A percentile compares a stretch with the other conserved stretches of the same genome.
phyloP scores from a whole-genome alignment of 1,284 basidiomycete genomes.

The Tetrapyrgos nigripes region DNA sequence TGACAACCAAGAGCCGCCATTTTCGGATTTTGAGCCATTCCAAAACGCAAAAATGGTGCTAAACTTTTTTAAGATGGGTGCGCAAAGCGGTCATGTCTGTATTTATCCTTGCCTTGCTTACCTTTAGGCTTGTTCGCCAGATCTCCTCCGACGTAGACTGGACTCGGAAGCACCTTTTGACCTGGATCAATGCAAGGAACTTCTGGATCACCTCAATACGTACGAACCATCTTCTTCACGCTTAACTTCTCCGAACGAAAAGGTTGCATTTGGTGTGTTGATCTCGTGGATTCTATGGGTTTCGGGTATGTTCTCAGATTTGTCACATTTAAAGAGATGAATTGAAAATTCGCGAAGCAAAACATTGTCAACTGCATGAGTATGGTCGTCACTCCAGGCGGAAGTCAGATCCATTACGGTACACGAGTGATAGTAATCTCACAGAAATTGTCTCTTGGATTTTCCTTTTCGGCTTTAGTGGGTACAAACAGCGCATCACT shows the following conservation, averaged over 20 bases:
- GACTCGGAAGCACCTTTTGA: not conserved
- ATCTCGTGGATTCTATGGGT: not conserved
- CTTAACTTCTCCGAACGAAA: not conserved
- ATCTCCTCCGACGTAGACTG: not conserved
- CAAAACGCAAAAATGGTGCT: not conserved
- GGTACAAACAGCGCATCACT: not conserved
- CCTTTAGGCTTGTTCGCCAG: no score
- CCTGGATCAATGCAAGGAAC: not conserved
- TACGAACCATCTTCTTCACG: not conserved
- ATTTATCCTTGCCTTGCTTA: no score
- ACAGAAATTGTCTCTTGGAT: not conserved
- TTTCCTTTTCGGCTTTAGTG: not conserved
- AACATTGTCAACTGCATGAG: not conserved
- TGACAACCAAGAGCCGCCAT: not conserved
- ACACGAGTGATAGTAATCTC: no score
- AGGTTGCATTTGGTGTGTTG: not conserved
- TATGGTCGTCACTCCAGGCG: not conserved
- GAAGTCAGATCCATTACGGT: not conserved
- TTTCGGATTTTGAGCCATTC: not conserved
- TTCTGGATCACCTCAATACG: not conserved
- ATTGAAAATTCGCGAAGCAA: not conserved
- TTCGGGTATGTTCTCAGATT: not conserved
- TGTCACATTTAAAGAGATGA: no score
- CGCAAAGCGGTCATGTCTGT: not conserved
- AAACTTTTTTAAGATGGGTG: conserved; percentile 2